Base-by-base conservation (phyloP, 352 stramenopile genomes). In the Globisporangium orthogonon region DNA sequence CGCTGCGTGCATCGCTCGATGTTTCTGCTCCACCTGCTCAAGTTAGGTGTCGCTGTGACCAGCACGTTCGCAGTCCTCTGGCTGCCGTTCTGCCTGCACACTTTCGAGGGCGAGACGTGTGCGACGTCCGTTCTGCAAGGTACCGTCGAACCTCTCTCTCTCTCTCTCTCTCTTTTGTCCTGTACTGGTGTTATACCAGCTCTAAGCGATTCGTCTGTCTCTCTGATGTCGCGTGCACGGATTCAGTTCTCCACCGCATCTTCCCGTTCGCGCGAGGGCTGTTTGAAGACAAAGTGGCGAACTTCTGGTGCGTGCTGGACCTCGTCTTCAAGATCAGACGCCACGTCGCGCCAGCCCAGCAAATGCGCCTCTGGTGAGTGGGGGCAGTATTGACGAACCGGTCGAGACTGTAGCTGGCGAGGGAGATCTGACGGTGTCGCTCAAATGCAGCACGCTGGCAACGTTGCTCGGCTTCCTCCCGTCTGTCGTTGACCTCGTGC, bases 261-360 rank as follows among this genome's bases (percentile, higher is more conserved):
- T 99, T 99, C 61, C 97, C 97, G 2, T 97, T 99, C 60, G 74
- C 87, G 17, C 79, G 97, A 18, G 96, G 97, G 7, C 66, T 99
- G 39, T 99, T 99, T 71, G 97, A 99, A 78, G 96, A 98, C 64
- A 99, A 99, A 65, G 97, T 99, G 11, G 81, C 95, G 29, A 98
- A 98, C 67, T 71, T 98, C 46, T 99, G 95, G 96, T 99, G 91
- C 67, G 86, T 94, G 13, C 61, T 94, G 46, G 94, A 96, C 54
- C 76, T 92, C 28, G 61, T 87, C 45, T 39, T 87, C 33, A 95
- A 95, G 58, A 79, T 95, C 29, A 78, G 73, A 18, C 68, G 63
- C 4, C 67, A 73, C 45, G 57, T 96, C 17, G 64, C 70, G 4
- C 56, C 73, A 3, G 58, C 54, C 14, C 53, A 79, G 39, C 83